Evolutionary conservation across 164 flowering plant species (phyloP).

Genomic region (Litsea cubeba): DNA sequence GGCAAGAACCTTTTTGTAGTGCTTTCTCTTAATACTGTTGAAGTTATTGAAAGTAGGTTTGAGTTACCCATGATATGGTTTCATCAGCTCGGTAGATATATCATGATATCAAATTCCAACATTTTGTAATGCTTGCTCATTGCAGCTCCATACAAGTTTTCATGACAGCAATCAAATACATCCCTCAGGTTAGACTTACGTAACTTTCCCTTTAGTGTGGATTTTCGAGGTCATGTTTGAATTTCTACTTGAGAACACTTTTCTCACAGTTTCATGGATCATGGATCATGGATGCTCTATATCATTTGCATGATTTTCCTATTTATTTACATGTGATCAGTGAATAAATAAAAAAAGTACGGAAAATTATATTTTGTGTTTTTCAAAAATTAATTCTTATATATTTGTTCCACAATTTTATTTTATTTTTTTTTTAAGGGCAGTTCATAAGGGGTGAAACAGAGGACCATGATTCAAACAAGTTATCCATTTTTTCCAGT

Average conservation of each 20-base stretch:
- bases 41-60: not conserved
- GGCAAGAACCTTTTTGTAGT: not conserved
- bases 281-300: not conserved
- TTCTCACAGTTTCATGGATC: too few relatives aligned
- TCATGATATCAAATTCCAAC: constrained; percentile 3
- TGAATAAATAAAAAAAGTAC: not conserved
- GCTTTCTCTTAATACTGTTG: not conserved
- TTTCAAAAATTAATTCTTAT: too few relatives aligned
- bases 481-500: too few relatives aligned
- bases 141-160: constrained; percentile 82
- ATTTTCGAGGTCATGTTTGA: not conserved
- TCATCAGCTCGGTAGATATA: not conserved
- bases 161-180: constrained; percentile 85
- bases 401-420: too few relatives aligned
- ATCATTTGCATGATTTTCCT: not conserved
- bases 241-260: not conserved
- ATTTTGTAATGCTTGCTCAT: constrained; percentile 1
- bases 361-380: too few relatives aligned
- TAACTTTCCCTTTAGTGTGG: not conserved
- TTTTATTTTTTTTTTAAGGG: too few relatives aligned
- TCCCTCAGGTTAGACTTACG: constrained; percentile 72
- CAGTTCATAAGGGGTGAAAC: too few relatives aligned
- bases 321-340: not conserved
- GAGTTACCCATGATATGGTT: not conserved
- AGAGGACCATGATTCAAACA: too few relatives aligned